phyloP scores from a whole-genome alignment of 805 yeast species.

The Candida anglica region DNA sequence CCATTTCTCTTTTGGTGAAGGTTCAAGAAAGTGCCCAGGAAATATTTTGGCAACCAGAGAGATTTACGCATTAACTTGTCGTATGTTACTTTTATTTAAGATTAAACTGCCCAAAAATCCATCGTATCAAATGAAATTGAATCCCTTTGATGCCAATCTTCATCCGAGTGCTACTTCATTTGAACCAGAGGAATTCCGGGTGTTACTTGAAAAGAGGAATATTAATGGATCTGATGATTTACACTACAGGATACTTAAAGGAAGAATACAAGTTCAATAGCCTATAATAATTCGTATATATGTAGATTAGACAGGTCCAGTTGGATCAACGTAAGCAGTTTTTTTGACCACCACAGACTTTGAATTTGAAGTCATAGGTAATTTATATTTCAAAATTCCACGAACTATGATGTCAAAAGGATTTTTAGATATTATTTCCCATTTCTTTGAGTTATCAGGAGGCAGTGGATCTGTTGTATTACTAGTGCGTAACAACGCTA shows the following conservation, averaged over 20 bases:
- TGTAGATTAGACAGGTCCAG: background rate
- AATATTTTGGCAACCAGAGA: slow-evolving; percentile 61
- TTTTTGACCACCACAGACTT: slow-evolving; percentile 62
- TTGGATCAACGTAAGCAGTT: slow-evolving; percentile 54
- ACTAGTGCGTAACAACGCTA: background rate
- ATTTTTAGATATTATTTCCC: slow-evolving; percentile 70
- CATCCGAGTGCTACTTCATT: slow-evolving; percentile 59
- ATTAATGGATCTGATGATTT: slow-evolving; percentile 16
- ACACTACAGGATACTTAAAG: slow-evolving; percentile 6
- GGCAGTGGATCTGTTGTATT: slow-evolving; percentile 13
- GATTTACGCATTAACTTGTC: slow-evolving; percentile 53
- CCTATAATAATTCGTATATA: background rate
- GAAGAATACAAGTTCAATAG: background rate
- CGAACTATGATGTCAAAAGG: slow-evolving; percentile 85
- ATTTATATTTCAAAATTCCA: slow-evolving; percentile 73
- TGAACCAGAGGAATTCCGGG: slow-evolving; percentile 47
- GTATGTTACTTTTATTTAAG: slow-evolving; percentile 49
- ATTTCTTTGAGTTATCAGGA: slow-evolving; percentile 49
- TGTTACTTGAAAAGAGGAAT: slow-evolving; percentile 18
- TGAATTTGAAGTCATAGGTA: slow-evolving; percentile 54
- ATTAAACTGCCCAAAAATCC: slow-evolving; percentile 38
- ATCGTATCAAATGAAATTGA: slow-evolving; percentile 33
- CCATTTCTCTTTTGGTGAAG: slow-evolving; percentile 65
- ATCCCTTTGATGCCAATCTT: slow-evolving; percentile 49
- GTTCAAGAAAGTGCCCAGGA: slow-evolving; percentile 72